Evolutionary conservation across 805 yeast species (phyloP).

Genomic region (Starmera amethionina): DNA sequence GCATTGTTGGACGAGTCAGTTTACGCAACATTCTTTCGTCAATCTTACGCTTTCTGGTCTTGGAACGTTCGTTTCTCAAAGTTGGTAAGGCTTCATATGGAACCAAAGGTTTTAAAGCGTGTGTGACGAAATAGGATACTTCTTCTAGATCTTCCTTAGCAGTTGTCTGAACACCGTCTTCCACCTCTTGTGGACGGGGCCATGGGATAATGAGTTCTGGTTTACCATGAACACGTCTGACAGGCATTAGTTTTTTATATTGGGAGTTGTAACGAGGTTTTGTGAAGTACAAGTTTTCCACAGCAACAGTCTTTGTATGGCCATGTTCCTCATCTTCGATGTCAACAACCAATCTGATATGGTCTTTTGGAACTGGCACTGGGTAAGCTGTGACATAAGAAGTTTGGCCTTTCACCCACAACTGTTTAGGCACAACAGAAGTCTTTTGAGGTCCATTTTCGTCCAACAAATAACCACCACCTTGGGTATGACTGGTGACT

Average conservation of each 20-base stretch:
- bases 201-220: constrained; percentile 72
- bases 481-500: constrained; percentile 47
- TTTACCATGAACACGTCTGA: constrained; percentile 65
- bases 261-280: constrained; percentile 69
- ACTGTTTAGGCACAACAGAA: constrained; percentile 58
- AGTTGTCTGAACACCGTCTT: constrained; percentile 54
- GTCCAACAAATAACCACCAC: constrained; percentile 54
- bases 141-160: constrained; percentile 46
- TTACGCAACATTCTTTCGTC: constrained; percentile 52
- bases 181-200: constrained; percentile 61
- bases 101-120: constrained; percentile 55
- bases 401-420: constrained; percentile 65
- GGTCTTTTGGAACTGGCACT: constrained; percentile 43
- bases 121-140: constrained; percentile 65
- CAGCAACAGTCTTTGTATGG: constrained; percentile 58
- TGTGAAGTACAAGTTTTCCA: constrained; percentile 58
- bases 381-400: constrained; percentile 70
- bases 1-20: constrained; percentile 67
- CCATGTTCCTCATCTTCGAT: constrained; percentile 57
- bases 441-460: constrained; percentile 59
- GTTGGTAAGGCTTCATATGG: constrained; percentile 59
- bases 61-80: constrained; percentile 70
- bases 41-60: constrained; percentile 53
- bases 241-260: constrained; percentile 65
- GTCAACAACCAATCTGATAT: constrained; percentile 71